phyloP scores from a whole-genome alignment of 2,329 filamentous ascomycete genomes.

The Phyllosticta ampelicida region DNA sequence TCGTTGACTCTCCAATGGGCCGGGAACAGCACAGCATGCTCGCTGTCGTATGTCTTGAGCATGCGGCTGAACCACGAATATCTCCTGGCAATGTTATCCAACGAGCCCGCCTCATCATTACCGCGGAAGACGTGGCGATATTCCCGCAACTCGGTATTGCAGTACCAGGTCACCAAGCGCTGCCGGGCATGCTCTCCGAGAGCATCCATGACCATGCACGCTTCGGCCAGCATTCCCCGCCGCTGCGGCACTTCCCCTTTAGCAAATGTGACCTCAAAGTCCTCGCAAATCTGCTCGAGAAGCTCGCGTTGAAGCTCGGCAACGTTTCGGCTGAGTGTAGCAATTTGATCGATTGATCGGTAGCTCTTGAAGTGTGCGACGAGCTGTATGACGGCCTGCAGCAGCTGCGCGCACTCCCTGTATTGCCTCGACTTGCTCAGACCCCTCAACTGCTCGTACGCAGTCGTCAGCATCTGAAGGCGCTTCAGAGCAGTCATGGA shows the following conservation, averaged over 20 bases:
- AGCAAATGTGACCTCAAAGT: slow-evolving; percentile 91
- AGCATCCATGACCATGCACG: slow-evolving; percentile 88
- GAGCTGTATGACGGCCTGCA: slow-evolving; percentile 92
- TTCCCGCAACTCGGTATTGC: slow-evolving; percentile 91
- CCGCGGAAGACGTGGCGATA: slow-evolving; percentile 93
- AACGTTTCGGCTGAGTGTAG: slow-evolving; percentile 81
- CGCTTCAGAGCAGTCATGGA: slow-evolving; percentile 98
- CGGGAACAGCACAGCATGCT: slow-evolving; percentile 83
- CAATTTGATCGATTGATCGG: slow-evolving; percentile 94
- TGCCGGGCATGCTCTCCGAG: slow-evolving; percentile 77
- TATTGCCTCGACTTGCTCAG: slow-evolving; percentile 83
- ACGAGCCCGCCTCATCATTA: slow-evolving; percentile 77
- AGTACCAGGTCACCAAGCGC: slow-evolving; percentile 87
- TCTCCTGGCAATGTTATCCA: slow-evolving; percentile 91
- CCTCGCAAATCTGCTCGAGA: slow-evolving; percentile 95
- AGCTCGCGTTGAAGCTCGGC: slow-evolving; percentile 87
- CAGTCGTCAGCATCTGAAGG: slow-evolving; percentile 95
- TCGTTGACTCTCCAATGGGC: slow-evolving; percentile 82
- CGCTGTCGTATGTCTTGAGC: slow-evolving; percentile 90
- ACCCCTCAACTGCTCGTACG: slow-evolving; percentile 88
- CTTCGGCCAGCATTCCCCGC: slow-evolving; percentile 65
- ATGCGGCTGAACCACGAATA: slow-evolving; percentile 97
- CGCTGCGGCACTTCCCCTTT: slow-evolving; percentile 69
- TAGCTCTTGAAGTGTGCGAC: slow-evolving; percentile 99
- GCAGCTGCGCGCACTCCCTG: slow-evolving; percentile 80